Conservation (phyloP, 1,139 yeast species). For the Candida gigantensis region DNA sequence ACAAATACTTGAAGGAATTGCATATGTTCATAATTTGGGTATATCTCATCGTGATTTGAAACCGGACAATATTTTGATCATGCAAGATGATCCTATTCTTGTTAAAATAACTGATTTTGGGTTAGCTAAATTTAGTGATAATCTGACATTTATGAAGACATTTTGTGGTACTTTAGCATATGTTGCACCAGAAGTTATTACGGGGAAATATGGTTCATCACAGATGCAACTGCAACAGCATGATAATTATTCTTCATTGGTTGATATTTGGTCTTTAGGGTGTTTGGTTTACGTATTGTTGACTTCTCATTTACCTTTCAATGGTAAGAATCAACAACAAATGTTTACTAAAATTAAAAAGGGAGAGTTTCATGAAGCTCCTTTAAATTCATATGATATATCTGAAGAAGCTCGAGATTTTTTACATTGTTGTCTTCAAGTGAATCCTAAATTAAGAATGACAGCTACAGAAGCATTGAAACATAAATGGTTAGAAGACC, state of each 20-base stretch:
- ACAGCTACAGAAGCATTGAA: slow-evolving; percentile 71
- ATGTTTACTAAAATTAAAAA: slow-evolving; percentile 71
- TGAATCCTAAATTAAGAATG: slow-evolving; percentile 68
- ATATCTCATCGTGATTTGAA: slow-evolving; percentile 93
- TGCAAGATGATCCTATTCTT: slow-evolving; percentile 85
- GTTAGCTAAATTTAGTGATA: slow-evolving; percentile 76
- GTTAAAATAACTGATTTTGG: slow-evolving; percentile 95
- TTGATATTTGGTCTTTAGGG: slow-evolving; percentile 92
- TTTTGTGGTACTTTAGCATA: slow-evolving; percentile 91
- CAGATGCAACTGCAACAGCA: slow-evolving; percentile 18
- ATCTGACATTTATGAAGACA: slow-evolving; percentile 78
- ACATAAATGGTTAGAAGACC: slow-evolving; percentile 62
- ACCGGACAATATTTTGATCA: slow-evolving; percentile 88
- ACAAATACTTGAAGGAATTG: slow-evolving; percentile 81
- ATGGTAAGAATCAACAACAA: slow-evolving; percentile 87
- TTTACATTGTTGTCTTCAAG: slow-evolving; percentile 66
- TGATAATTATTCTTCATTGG: slow-evolving; percentile 71
- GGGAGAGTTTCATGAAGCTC: slow-evolving; percentile 82
- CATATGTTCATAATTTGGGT: slow-evolving; percentile 84
- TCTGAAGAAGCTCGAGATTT: slow-evolving; percentile 70
- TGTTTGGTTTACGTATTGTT: slow-evolving; percentile 86
- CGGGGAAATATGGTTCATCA: slow-evolving; percentile 58
- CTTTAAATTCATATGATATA: slow-evolving; percentile 66
- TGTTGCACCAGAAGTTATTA: slow-evolving; percentile 91
- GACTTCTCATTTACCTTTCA: slow-evolving; percentile 91